A percentile compares a stretch with the other conserved stretches of the same genome.
These are phyloP conservation scores for Tolypocladium cylindrosporum DNA, from an alignment of 2,329 filamentous ascomycete species.

Conservation along the genomic window DNA sequence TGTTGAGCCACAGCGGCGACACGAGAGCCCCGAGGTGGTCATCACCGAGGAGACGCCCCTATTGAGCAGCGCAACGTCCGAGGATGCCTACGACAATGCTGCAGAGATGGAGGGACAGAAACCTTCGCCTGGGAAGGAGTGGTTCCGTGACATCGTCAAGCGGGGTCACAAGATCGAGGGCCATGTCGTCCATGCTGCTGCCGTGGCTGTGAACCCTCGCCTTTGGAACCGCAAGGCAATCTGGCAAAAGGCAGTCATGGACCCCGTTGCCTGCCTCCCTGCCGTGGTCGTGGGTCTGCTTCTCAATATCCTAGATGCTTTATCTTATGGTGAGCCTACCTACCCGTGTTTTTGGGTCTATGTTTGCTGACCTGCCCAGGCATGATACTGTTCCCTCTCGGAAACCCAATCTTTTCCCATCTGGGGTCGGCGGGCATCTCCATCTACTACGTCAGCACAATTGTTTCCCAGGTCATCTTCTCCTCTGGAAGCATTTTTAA, in stretches of 20 bases:
- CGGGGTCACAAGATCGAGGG: conserved; percentile 21
- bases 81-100: conserved; percentile 17
- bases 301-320: conserved; percentile 84
- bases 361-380: conserved; percentile 30
- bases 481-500: conserved; percentile 81
- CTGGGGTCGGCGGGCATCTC: conserved; percentile 91
- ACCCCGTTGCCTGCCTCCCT: conserved; percentile 64
- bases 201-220: conserved; percentile 47
- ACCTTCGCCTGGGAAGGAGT: conserved; percentile 16
- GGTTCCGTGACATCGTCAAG: conserved; percentile 22
- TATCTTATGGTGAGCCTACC: conserved; percentile 66
- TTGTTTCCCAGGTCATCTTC: conserved; percentile 84
- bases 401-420: conserved; percentile 72
- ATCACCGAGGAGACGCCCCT: conserved; percentile 38
- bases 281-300: conserved; percentile 82
- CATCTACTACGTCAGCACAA: conserved; percentile 97
- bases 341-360: background rate
- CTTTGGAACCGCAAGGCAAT: conserved; percentile 61
- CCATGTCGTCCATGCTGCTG: conserved; percentile 17
- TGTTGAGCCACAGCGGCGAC: conserved; percentile 5
- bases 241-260: conserved; percentile 52
- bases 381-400: conserved; percentile 91
- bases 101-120: conserved; percentile 44
- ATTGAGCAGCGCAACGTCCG: conserved; percentile 23
- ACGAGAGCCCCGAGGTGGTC: conserved; percentile 5